These are phyloP conservation scores for Pleurotus tuber-regium DNA, from an alignment of 768 basidiomycete species.

Conservation along the genomic window DNA sequence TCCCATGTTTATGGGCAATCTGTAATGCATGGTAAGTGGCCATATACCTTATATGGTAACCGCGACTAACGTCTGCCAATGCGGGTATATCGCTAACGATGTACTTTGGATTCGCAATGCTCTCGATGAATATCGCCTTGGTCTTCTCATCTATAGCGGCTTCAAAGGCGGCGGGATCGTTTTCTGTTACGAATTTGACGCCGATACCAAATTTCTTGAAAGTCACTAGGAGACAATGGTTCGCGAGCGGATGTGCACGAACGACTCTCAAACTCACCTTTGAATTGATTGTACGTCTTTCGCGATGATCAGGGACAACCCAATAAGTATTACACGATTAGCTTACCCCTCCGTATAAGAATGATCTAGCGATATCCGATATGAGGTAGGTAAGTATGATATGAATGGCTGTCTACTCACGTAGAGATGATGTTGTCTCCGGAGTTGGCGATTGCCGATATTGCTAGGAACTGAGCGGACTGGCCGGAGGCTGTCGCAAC, in stretches of 20 bases:
- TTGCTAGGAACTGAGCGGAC: conserved; percentile 73
- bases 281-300: conserved; percentile 74
- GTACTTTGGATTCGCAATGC: conserved; percentile 79
- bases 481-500: conserved; percentile 75
- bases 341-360: conserved; percentile 67
- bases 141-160: conserved; percentile 76
- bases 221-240: conserved; percentile 39
- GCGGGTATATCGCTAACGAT: conserved; percentile 64
- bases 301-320: not conserved
- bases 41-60: no score
- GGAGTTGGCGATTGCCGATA: conserved; percentile 52
- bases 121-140: conserved; percentile 74
- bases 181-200: conserved; percentile 59
- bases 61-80: conserved; percentile 53
- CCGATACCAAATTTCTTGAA: conserved; percentile 68
- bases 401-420: conserved; percentile 31
- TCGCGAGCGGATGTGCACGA: conserved; percentile 10
- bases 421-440: conserved; percentile 82
- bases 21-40: no score
- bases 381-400: conserved; percentile 3
- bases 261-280: conserved; percentile 30
- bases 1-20: conserved; percentile 69
- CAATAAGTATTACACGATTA: not conserved
- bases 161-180: conserved; percentile 54
- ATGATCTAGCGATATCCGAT: conserved; percentile 43